Conservation (phyloP, 1,139 yeast species). For the Yamadazyma triangularis region DNA sequence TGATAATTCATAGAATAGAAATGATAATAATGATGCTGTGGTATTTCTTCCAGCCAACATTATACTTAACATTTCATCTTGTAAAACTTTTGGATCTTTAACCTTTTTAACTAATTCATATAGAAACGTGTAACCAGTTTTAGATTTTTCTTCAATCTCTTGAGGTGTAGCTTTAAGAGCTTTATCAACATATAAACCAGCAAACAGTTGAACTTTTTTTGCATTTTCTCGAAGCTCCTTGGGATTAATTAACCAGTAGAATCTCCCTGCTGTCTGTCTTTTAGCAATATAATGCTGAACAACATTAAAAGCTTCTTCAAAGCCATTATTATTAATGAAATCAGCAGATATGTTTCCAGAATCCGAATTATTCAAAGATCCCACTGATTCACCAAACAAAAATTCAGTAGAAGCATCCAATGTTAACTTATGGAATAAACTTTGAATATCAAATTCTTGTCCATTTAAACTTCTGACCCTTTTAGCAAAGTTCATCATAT, state of each 20-base stretch:
- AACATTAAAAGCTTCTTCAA: slow-evolving; percentile 28
- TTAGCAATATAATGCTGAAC: slow-evolving; percentile 24
- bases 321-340: slow-evolving; percentile 8
- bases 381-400: slow-evolving; percentile 42
- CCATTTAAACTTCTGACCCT: slow-evolving; percentile 16
- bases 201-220: slow-evolving; percentile 20
- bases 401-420: slow-evolving; percentile 48
- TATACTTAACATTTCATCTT: slow-evolving; percentile 44
- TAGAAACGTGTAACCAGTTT: slow-evolving; percentile 38
- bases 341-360: slow-evolving; percentile 7
- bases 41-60: slow-evolving; percentile 51
- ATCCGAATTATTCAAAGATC: slow-evolving; percentile 18
- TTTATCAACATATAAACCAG: slow-evolving; percentile 18
- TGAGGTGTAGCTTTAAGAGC: slow-evolving; percentile 19
- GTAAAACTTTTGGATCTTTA: slow-evolving; percentile 34
- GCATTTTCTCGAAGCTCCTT: slow-evolving; percentile 21
- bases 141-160: slow-evolving; percentile 20
- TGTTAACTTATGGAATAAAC: slow-evolving; percentile 33
- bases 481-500: slow-evolving; percentile 26
- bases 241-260: slow-evolving; percentile 23
- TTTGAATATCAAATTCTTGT: slow-evolving; percentile 27
- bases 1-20: slow-evolving; percentile 35
- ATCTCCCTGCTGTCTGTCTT: slow-evolving; percentile 26
- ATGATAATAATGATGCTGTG: slow-evolving; percentile 45
- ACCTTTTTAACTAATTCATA: slow-evolving; percentile 42